Evolutionary conservation across 192 early-diverging fungal species (phyloP).

Genomic region (Mortierella hygrophila): DNA sequence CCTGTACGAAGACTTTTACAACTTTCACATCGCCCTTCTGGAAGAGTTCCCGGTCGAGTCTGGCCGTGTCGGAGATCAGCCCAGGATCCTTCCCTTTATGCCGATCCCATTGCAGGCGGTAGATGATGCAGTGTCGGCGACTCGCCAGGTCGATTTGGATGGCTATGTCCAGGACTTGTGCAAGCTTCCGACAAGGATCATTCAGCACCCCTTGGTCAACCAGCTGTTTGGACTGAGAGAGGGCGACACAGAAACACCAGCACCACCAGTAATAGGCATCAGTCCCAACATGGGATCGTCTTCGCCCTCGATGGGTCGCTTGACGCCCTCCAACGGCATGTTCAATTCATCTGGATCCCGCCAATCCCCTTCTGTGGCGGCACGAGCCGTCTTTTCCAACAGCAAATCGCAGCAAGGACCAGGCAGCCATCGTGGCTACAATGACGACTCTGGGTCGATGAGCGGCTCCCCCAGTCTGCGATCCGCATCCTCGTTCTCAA

Average conservation of each 20-base stretch:
- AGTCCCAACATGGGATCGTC: slow-evolving; percentile 10
- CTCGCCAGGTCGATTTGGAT: slow-evolving; percentile 74
- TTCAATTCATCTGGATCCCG: slow-evolving; percentile 33
- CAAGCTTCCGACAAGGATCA: slow-evolving; percentile 67
- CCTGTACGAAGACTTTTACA: slow-evolving; percentile 85
- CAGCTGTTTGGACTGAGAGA: slow-evolving; percentile 67
- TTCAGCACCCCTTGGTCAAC: slow-evolving; percentile 60
- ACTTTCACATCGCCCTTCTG: slow-evolving; percentile 78
- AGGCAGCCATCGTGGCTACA: slow-evolving; percentile 22
- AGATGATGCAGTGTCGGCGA: slow-evolving; percentile 75
- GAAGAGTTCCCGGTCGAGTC: slow-evolving; percentile 77
- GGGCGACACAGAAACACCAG: slow-evolving; percentile 67
- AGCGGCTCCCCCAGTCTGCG: slow-evolving; percentile 44
- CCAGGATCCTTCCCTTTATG: slow-evolving; percentile 74
- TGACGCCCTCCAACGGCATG: slow-evolving; percentile 41
- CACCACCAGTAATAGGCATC: slow-evolving; percentile 4
- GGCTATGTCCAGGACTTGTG: slow-evolving; percentile 76
- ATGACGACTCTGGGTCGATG: slow-evolving; percentile 25
- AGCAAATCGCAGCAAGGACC: slow-evolving; percentile 15
- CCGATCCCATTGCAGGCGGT: slow-evolving; percentile 73
- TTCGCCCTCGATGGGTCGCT: slow-evolving; percentile 22
- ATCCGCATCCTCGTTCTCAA: slow-evolving; percentile 43
- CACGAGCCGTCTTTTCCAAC: slow-evolving; percentile 15
- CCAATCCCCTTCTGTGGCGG: slow-evolving; percentile 53
- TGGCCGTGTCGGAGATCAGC: slow-evolving; percentile 63